Conservation (phyloP, 345 rosid species). For the Eucalyptus microcorys region DNA sequence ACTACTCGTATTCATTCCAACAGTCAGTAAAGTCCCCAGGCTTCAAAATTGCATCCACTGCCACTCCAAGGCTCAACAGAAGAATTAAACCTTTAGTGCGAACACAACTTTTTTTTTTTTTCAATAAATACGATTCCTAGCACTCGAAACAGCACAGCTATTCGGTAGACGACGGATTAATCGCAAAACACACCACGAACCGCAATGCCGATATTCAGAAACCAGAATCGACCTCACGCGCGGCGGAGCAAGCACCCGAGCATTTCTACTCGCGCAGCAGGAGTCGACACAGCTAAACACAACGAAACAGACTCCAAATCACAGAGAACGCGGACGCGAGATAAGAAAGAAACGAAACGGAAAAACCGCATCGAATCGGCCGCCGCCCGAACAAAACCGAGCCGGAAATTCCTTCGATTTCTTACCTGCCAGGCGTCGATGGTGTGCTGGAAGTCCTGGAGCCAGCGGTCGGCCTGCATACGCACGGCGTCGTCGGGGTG, state of each 20-base stretch:
- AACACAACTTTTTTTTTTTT: background rate
- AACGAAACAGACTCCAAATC: background rate
- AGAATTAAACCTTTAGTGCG: background rate
- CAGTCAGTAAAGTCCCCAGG: background rate
- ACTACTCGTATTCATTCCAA: background rate
- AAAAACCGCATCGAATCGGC: background rate
- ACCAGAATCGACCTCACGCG: background rate
- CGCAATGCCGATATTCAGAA: background rate
- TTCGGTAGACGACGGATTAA: background rate
- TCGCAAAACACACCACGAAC: background rate
- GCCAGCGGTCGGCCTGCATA: constrained; percentile 86
- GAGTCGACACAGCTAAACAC: background rate
- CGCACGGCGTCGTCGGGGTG: constrained; percentile 88
- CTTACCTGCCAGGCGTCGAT: constrained; percentile 95
- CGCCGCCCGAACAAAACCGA: background rate
- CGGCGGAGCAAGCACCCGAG: too few relatives aligned
- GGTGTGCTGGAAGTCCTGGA: constrained; percentile 86
- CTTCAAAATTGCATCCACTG: background rate
- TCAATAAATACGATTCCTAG: background rate
- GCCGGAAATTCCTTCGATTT: background rate
- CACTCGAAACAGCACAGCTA: background rate
- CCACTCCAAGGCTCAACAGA: background rate
- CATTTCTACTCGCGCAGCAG: too few relatives aligned
- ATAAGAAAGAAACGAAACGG: background rate
- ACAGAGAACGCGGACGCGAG: background rate